These are phyloP conservation scores for Candida silvicultrix DNA, from an alignment of 805 yeast genomes.

Conservation along the genomic window DNA sequence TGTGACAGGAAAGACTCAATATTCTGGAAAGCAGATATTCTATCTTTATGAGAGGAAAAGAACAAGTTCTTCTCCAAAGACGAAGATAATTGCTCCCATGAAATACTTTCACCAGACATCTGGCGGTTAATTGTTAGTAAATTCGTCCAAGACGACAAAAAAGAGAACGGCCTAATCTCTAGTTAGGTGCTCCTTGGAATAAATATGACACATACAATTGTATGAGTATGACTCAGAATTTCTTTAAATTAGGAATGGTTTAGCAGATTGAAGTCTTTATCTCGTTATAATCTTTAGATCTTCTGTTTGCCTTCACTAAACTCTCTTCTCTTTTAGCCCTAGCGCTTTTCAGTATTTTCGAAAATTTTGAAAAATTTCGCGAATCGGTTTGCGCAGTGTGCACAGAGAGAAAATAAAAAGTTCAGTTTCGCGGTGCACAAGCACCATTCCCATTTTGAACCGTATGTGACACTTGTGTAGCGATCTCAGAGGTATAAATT, in stretches of 20 bases:
- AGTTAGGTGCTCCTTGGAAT: background rate
- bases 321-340: background rate
- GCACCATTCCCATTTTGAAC: background rate
- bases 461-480: background rate
- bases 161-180: background rate
- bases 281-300: background rate
- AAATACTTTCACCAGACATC: conserved; percentile 4
- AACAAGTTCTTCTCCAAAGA: conserved; percentile 16
- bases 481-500: background rate
- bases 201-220: background rate
- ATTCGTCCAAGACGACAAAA: background rate
- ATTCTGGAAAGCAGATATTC: conserved; percentile 17
- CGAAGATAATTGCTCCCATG: conserved; percentile 17
- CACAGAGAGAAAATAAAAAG: too few species aligned
- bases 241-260: background rate
- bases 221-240: background rate
- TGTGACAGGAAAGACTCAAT: conserved; percentile 3
- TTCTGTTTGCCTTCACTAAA: background rate
- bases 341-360: background rate
- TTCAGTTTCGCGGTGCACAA: background rate
- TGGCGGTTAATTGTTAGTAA: background rate
- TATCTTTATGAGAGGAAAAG: conserved; percentile 13
- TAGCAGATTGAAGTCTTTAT: background rate
- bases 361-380: background rate
- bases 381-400: background rate